phyloP scores from a whole-genome alignment of 2,329 filamentous ascomycete genomes.

The Bimuria novae-zelandiae region DNA sequence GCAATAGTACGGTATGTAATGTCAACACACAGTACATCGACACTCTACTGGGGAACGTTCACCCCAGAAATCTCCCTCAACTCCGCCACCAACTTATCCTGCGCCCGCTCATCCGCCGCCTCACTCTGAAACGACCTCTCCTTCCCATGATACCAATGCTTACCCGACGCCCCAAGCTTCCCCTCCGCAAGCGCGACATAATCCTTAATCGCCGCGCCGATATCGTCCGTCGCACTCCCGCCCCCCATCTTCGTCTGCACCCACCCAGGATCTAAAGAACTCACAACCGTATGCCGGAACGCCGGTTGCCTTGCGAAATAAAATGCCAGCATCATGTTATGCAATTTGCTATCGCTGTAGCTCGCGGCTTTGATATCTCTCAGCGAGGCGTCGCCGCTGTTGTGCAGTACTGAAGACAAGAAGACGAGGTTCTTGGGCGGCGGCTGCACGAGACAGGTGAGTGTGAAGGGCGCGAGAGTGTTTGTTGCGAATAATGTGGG shows the following conservation, averaged over 20 bases:
- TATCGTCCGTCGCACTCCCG: conserved; percentile 51
- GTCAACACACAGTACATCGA: too few species aligned
- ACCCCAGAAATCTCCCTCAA: conserved; percentile 1
- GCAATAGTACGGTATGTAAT: too few species aligned
- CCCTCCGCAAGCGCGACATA: conserved; percentile 57
- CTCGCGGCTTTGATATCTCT: conserved; percentile 46
- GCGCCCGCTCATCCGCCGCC: not conserved
- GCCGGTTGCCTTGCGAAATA: conserved; percentile 50
- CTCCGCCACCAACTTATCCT: conserved; percentile 1
- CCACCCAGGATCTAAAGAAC: conserved; percentile 59
- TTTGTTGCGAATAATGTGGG: conserved; percentile 61
- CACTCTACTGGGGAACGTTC: not conserved
- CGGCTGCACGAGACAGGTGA: conserved; percentile 56
- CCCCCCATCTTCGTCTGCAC: conserved; percentile 61
- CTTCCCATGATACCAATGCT: conserved; percentile 3
- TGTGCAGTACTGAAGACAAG: conserved; percentile 59
- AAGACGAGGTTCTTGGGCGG: conserved; percentile 57
- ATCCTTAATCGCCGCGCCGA: conserved; percentile 53
- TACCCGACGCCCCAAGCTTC: not conserved
- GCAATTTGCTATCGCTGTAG: conserved; percentile 62
- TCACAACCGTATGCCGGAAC: conserved; percentile 46
- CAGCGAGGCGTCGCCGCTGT: conserved; percentile 51
- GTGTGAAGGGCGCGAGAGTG: conserved; percentile 61
- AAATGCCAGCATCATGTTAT: conserved; percentile 61
- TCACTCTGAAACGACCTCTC: not conserved